phyloP scores from a whole-genome alignment of 2,329 filamentous ascomycete species.

The Dactylellina drechsleri region DNA sequence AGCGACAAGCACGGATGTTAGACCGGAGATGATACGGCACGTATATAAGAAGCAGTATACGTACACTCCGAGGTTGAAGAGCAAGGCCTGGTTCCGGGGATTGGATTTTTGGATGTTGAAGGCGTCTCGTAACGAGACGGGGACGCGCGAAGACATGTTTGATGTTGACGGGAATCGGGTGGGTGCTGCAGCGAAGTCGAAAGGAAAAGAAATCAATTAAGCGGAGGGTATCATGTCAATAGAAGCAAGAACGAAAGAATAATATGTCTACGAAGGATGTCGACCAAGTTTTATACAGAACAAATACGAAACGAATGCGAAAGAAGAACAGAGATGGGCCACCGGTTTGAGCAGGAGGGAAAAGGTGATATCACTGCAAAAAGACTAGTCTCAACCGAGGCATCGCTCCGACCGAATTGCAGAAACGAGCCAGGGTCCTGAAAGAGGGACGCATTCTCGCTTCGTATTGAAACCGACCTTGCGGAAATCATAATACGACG shows the following conservation, averaged over 20 bases:
- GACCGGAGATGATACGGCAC: neutral
- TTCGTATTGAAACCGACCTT: constrained; percentile 49
- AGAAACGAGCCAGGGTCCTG: constrained; percentile 4
- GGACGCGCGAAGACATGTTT: constrained; percentile 49
- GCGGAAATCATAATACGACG: constrained; percentile 40
- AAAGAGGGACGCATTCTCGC: constrained; percentile 2
- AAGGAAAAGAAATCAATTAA: constrained; percentile 1
- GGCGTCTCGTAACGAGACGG: constrained; percentile 50
- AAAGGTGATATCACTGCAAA: constrained; percentile 32
- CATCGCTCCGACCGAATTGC: constrained; percentile 15
- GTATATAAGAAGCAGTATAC: neutral
- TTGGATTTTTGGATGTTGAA: constrained; percentile 50
- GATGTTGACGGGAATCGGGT: neutral
- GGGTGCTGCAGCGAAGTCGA: constrained; percentile 21
- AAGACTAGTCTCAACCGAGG: constrained; percentile 48
- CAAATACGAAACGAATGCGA: neutral
- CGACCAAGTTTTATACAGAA: neutral
- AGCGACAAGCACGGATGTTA: constrained; percentile 7
- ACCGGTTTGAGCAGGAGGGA: constrained; percentile 48
- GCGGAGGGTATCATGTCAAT: constrained; percentile 27
- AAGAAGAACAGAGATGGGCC: neutral
- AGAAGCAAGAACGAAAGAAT: neutral
- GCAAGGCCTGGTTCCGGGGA: constrained; percentile 45
- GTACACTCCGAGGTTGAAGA: constrained; percentile 52
- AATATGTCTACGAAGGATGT: constrained; percentile 8